Evolutionary conservation across 116 monocot species (phyloP).

Genomic region (Zostera marina): DNA sequence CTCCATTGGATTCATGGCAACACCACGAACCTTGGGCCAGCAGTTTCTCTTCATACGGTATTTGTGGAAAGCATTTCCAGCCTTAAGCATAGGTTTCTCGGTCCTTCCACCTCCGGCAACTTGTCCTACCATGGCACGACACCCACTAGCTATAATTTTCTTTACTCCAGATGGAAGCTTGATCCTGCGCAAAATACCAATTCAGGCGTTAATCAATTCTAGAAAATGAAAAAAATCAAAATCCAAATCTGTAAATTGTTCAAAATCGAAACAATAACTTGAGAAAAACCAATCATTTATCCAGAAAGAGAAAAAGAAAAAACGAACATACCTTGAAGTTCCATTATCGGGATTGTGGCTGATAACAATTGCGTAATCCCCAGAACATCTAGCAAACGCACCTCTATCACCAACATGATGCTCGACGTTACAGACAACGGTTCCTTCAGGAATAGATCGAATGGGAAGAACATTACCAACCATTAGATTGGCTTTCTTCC

Average conservation of each 20-base stretch:
- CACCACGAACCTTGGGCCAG: conserved; percentile 70
- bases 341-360: conserved; percentile 58
- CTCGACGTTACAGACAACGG: conserved; percentile 66
- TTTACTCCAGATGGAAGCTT: conserved; percentile 61
- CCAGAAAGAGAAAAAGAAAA: no score
- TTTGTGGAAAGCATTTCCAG: conserved; percentile 52
- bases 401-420: conserved; percentile 60
- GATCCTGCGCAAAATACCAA: conserved; percentile 19
- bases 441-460: conserved; percentile 50
- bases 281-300: background rate
- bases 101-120: conserved; percentile 55
- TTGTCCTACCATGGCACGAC: conserved; percentile 50
- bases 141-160: conserved; percentile 48
- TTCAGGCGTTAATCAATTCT: background rate
- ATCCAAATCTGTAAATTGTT: no score
- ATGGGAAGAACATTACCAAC: conserved; percentile 63
- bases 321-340: conserved; percentile 26
- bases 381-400: conserved; percentile 38
- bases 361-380: conserved; percentile 64
- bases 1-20: conserved; percentile 64
- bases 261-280: background rate
- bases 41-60: conserved; percentile 58
- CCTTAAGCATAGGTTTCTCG: conserved; percentile 47
- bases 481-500: conserved; percentile 46
- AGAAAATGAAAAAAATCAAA: no score